Evolutionary conservation across 129 eudicot genomes (phyloP), one percentile per base, ranked within the genome.

Genomic region (Flaveria bidentis): DNA sequence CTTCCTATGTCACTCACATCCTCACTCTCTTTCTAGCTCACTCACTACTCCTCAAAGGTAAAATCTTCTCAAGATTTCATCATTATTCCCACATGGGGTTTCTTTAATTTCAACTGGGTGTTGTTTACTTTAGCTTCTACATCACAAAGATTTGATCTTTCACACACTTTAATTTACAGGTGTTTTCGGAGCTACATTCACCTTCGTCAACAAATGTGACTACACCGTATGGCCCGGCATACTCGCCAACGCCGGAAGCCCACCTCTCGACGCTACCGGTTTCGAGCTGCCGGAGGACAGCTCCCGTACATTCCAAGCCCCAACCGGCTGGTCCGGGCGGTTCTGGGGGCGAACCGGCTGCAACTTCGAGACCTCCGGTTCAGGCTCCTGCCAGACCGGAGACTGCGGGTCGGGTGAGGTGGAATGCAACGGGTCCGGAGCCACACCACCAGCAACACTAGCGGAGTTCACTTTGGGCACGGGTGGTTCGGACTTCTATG

Each of bases 291-390:
- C 92, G 1, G 63, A 78, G 39, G 89, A 81, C 3, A 70, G 84
- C 49, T 82, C 96, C 20, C 88, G 97, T 8, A 14, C 87, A 6
- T 93, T 93, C 73, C 86, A 80, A 79, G 96, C 98, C 18, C 98
- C 98, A 0, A 72, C 98, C 30, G 98, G 98, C 56, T 93, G 98
- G 98, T 93, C 98, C 74, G 98, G 98, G 30, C 92, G 98, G 6
- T 90, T 93, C 78, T 93, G 98, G 98, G 96, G 88, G 25, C 75
- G 98, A 63, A 93, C 98, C 79, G 87, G 90, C 9, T 93, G 98
- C 76, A 78, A 78, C 1, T 93, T 93, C 76, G 91, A 85, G 72
- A 82, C 78, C 61, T 86, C 98, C 67, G 90, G 85, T 3, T 62
- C 86, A 0, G 93, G 96, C 9, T 75, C 92, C 8, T 93, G 98